Evolutionary conservation across 345 rosid species (phyloP), one percentile per base, ranked within the genome.

Genomic region (Abelmoschus esculentus): DNA sequence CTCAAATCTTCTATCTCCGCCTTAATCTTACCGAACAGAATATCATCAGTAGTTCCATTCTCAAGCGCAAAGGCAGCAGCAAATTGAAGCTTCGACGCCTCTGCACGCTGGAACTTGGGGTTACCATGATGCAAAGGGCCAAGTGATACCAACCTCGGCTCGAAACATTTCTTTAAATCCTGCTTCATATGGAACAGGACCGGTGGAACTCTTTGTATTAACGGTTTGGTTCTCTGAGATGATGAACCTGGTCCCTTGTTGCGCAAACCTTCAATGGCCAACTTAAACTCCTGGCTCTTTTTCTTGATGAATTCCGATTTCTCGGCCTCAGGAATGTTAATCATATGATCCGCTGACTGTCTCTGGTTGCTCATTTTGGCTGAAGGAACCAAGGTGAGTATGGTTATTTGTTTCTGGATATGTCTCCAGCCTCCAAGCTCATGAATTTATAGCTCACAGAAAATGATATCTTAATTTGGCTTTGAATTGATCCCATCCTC

Each of bases 71-170:
- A 63, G 4, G 0, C 7, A 9, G 44, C 42, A 0, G 73, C 73
- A 1, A 67, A 46, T 32, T 14, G 10, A n/a, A 0, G 55, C 70
- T 61, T 70, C n/a, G 67, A 14, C 46, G 14, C 38, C 74, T 73
- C 76, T 6, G 69, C 59, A 1, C 8, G 19, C 40, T 59, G 4
- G 32, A 72, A 44, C 15, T 46, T 5, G 1, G 18, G 11, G 7
- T 72, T 29, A 3, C 17, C 36, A 12, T 66, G 79, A 31, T 66
- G 79, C 4, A 72, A 40, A 62, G 82, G 75, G 10, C 77, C 82
- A 4, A 79, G 15, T 0, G 74, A 19, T 28, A 79, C 60, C 46
- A 29, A 3, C 32, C 32, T 29, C 3, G 32, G 14, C 12, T 75
- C 52, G 7, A 32, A 79, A 44, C 68, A 68, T 61, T 13, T 58